Conservation (phyloP, 2,329 filamentous ascomycete genomes). For the Emmonsia crescens region DNA sequence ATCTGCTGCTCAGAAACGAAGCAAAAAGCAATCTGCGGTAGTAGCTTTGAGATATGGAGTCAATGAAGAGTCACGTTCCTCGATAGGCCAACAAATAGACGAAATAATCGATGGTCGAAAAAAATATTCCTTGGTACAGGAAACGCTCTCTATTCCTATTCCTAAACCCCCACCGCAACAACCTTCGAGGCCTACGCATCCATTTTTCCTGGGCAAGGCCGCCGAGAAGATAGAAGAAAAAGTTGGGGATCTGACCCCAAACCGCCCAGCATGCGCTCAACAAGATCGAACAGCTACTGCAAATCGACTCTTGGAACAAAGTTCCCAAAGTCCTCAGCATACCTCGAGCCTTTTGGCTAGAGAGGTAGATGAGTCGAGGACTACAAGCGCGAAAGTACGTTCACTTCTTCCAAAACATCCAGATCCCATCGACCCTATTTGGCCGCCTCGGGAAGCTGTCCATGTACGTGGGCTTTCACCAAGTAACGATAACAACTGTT, state of each 20-base stretch:
- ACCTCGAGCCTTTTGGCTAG: background rate
- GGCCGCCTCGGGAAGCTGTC: slow-evolving; percentile 28
- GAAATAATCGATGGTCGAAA: slow-evolving; percentile 44
- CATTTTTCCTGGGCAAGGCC: slow-evolving; percentile 56
- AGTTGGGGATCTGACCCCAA: background rate
- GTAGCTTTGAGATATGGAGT: slow-evolving; percentile 51
- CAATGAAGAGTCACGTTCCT: slow-evolving; percentile 35
- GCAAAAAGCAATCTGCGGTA: slow-evolving; percentile 30
- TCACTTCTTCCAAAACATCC: slow-evolving; percentile 7
- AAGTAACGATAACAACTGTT: background rate
- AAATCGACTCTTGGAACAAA: background rate
- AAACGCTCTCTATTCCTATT: background rate
- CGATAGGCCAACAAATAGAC: slow-evolving; percentile 51
- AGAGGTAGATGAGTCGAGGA: background rate
- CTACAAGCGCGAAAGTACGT: background rate
- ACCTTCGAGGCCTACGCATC: slow-evolving; percentile 46
- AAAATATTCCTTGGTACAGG: slow-evolving; percentile 15
- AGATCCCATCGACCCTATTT: slow-evolving; percentile 26
- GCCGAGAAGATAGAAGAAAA: slow-evolving; percentile 16
- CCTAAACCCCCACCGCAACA: background rate
- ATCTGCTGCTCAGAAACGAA: slow-evolving; percentile 13
- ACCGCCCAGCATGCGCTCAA: background rate
- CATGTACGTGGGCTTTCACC: slow-evolving; percentile 41
- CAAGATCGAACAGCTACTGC: background rate
- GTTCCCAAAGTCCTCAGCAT: background rate